A percentile compares a stretch with the other conserved stretches of the same genome.
Evolutionary conservation across 495 filamentous ascomycete genomes (phyloP).

Genomic region (Rusavskia elegans): DNA sequence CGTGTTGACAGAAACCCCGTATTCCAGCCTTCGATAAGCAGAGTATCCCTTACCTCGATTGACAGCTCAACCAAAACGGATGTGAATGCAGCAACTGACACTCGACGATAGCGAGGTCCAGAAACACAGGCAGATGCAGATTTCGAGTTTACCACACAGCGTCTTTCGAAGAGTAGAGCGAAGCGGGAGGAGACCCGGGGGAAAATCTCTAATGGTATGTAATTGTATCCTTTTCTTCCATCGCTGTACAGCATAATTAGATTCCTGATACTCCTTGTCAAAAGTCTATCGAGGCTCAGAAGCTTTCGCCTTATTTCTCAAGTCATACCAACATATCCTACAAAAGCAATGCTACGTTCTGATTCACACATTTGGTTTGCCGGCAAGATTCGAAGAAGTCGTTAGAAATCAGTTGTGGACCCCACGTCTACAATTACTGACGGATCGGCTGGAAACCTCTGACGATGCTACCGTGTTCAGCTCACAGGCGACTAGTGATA

Average conservation of each 20-base stretch:
- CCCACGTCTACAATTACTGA: slow-evolving; percentile 38
- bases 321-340: slow-evolving; percentile 72
- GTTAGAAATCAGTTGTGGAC: slow-evolving; percentile 52
- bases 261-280: not conserved
- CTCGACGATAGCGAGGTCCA: slow-evolving; percentile 16
- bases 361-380: slow-evolving; percentile 43
- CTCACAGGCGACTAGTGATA: slow-evolving; percentile 26
- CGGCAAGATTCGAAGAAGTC: slow-evolving; percentile 45
- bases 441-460: slow-evolving; percentile 21
- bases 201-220: slow-evolving; percentile 31
- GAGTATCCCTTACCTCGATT: too few species aligned
- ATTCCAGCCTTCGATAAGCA: too few species aligned
- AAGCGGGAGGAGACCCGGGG: slow-evolving; percentile 34
- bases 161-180: slow-evolving; percentile 35
- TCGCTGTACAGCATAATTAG: not conserved
- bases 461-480: slow-evolving; percentile 31
- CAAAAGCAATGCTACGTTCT: slow-evolving; percentile 56
- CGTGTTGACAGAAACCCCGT: too few species aligned
- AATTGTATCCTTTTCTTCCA: not conserved
- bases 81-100: not conserved
- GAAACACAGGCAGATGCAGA: slow-evolving; percentile 45
- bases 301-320: slow-evolving; percentile 63
- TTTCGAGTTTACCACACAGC: slow-evolving; percentile 45
- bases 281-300: slow-evolving; percentile 41
- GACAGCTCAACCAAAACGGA: too few species aligned